A percentile compares a stretch with the other conserved stretches of the same genome.
phyloP scores from a whole-genome alignment of 805 yeast species.

The Wickerhamiella siamensis region DNA sequence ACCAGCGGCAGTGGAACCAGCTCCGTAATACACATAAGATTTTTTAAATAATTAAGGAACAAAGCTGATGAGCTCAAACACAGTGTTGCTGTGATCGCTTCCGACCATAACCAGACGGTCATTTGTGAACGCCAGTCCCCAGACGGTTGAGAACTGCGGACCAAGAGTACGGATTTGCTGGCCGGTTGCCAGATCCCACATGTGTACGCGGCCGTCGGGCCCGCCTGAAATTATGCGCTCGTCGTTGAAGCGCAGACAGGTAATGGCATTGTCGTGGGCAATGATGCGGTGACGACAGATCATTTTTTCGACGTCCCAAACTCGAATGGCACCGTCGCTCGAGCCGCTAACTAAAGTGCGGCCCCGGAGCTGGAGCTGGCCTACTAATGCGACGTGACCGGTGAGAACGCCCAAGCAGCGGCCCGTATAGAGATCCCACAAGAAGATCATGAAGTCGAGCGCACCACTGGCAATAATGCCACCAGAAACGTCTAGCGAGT shows the following conservation, averaged over 20 bases:
- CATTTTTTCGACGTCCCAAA: slow-evolving; percentile 71
- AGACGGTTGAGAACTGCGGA: slow-evolving; percentile 26
- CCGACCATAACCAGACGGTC: slow-evolving; percentile 28
- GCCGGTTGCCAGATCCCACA: slow-evolving; percentile 30
- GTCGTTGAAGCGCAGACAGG: slow-evolving; percentile 29
- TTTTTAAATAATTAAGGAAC: slow-evolving; percentile 7
- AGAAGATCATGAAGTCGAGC: slow-evolving; percentile 83
- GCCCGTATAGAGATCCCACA: slow-evolving; percentile 90
- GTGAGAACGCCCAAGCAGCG: slow-evolving; percentile 56
- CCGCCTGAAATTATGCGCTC: slow-evolving; percentile 31
- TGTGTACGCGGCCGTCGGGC: slow-evolving; percentile 29
- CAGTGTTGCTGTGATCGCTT: slow-evolving; percentile 13
- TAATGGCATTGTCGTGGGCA: slow-evolving; percentile 32
- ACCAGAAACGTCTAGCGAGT: slow-evolving; percentile 90
- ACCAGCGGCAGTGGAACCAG: background rate
- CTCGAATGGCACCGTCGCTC: slow-evolving; percentile 64
- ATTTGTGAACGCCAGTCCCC: slow-evolving; percentile 29
- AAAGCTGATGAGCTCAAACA: slow-evolving; percentile 27
- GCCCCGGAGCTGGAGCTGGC: slow-evolving; percentile 61
- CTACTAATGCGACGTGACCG: slow-evolving; percentile 90
- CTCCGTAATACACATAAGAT: too few species aligned
- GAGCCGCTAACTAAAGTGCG: slow-evolving; percentile 73
- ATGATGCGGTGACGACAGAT: slow-evolving; percentile 53
- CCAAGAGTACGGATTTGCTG: slow-evolving; percentile 26
- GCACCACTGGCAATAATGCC: slow-evolving; percentile 82